phyloP scores from a whole-genome alignment of 2,329 filamentous ascomycete genomes.

The Phaeosphaeria sp. region DNA sequence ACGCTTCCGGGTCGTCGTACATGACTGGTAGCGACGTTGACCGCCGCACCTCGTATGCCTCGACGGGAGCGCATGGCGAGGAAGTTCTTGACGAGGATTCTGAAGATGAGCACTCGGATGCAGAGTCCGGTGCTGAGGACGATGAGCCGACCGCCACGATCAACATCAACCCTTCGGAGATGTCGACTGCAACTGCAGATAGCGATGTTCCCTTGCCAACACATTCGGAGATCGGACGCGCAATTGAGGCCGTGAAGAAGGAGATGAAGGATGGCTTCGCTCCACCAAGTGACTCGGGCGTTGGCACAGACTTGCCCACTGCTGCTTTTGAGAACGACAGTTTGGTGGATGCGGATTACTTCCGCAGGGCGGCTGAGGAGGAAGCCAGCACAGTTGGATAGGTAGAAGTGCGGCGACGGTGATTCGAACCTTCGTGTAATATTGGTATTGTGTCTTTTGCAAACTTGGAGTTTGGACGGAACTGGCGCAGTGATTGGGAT shows the following conservation, averaged over 20 bases:
- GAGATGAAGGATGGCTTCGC: constrained; percentile 37
- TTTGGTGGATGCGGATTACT: constrained; percentile 44
- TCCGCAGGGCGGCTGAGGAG: constrained; percentile 45
- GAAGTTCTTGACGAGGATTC: constrained; percentile 37
- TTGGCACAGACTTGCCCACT: constrained; percentile 48
- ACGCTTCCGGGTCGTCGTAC: constrained; percentile 56
- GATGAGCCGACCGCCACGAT: constrained; percentile 38
- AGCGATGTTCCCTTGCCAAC: constrained; percentile 34
- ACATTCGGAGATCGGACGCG: constrained; percentile 39
- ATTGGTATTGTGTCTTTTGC: constrained; percentile 3
- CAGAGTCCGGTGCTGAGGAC: constrained; percentile 37
- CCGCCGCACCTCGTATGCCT: constrained; percentile 54
- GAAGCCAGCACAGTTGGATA: constrained; percentile 45
- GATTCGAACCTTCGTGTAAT: not conserved
- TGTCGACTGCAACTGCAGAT: constrained; percentile 28
- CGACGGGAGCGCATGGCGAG: constrained; percentile 39
- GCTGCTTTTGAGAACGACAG: constrained; percentile 30
- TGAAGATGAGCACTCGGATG: constrained; percentile 38
- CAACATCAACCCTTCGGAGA: constrained; percentile 32
- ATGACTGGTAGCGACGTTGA: constrained; percentile 55
- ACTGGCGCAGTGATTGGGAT: not conserved
- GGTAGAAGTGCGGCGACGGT: constrained; percentile 2
- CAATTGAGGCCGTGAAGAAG: constrained; percentile 37
- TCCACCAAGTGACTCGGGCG: constrained; percentile 44
- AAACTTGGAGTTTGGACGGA: not conserved